Base-by-base conservation (phyloP, 768 basidiomycete species). In the Naganishia onofrii region DNA sequence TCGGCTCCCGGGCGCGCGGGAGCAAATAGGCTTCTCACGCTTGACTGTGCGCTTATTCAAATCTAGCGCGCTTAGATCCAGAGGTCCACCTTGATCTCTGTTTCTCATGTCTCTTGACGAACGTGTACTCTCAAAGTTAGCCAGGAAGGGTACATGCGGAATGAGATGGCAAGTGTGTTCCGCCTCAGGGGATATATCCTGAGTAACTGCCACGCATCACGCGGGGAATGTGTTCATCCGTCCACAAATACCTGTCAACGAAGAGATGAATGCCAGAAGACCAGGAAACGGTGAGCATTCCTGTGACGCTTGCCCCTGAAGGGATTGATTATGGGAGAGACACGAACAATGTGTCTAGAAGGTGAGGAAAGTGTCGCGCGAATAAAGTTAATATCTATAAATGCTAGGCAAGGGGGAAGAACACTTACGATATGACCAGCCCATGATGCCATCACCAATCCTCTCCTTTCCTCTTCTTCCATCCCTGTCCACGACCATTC, bases 401-500 rank as follows among this genome's bases (percentile, higher is more conserved):
- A 26, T 57, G 5, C 56, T 57, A 57, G 26, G 26, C 8, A 9
- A 21, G 26, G 6, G 58, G 23, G 1, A 7, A 17, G 29, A 3
- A 42, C 13, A 48, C 64, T 52, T 65, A 65, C 64, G 6, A 51
- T 29, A 57, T 57, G 13, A 67, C 23, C 15, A 13, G 23, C 19
- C 8, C 57, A 36, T 1, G n/a, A 23, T 23, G 7, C 1, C 9
- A 58, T 58, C 54, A 54, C 78, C 79, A 80, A 74, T 77, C 77
- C 28, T 58, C 71, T 5, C 52, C 67, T 38, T 72, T 66, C 60
- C 72, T 73, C 78, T 78, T 79, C 76, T 78, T 76, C 78, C 79
- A 78, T 3, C 79, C 79, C 63, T 77, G 75, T 0, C 78, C 78
- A 28, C 78, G 67, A 17, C 79, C 79, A 74, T 80, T 79, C 36